Evolutionary conservation across 495 filamentous ascomycete genomes (phyloP).

Genomic region (Podospora didyma): DNA sequence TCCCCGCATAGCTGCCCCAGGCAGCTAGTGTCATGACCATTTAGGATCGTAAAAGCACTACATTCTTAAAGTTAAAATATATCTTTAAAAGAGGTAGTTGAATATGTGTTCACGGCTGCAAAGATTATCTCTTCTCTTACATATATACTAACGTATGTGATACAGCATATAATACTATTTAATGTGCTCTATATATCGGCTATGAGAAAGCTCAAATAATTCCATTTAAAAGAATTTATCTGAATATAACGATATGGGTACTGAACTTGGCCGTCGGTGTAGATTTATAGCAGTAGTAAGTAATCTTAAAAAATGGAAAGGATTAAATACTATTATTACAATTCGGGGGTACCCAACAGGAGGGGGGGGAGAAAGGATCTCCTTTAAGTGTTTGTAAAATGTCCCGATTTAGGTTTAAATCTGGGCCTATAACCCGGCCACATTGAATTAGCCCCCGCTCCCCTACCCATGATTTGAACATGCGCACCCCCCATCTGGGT

Average conservation of each 20-base stretch:
- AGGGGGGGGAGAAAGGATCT: not conserved
- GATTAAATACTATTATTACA: not conserved
- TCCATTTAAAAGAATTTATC: not conserved
- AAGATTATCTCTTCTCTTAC: not conserved
- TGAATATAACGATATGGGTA: not conserved
- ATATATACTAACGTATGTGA: not conserved
- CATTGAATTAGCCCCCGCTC: not conserved
- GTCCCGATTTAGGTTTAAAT: not conserved
- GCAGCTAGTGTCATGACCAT: too few relatives aligned
- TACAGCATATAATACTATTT: not conserved
- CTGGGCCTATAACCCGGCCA: not conserved
- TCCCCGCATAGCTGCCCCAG: too few relatives aligned
- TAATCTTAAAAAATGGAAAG: not conserved
- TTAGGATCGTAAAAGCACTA: too few relatives aligned
- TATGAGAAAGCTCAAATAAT: not conserved
- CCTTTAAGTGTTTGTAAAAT: not conserved
- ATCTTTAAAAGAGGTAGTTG: not conserved
- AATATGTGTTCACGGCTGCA: not conserved
- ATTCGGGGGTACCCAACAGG: not conserved
- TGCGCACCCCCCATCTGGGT: conserved; percentile 9
- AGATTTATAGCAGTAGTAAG: not conserved
- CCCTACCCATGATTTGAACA: not conserved
- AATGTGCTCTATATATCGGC: not conserved
- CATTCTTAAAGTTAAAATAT: too few relatives aligned
- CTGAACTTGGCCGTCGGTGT: not conserved